phyloP scores from a whole-genome alignment of 805 yeast species.

The Saccharomycopsis oosterbeekiorum region DNA sequence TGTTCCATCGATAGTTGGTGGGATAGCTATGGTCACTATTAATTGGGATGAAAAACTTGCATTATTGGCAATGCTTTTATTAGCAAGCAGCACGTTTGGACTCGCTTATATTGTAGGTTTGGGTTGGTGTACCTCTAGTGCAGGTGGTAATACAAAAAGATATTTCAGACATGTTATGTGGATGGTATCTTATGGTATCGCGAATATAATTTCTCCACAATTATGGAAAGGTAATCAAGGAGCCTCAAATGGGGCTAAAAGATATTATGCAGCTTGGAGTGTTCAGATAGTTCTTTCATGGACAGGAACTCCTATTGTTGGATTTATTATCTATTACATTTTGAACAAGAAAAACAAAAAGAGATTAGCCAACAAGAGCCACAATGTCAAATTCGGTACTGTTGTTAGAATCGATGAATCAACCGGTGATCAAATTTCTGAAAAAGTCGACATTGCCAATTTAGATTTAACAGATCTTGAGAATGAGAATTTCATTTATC shows the following conservation, averaged over 20 bases:
- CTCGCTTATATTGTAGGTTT: conserved; percentile 19
- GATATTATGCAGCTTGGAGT: conserved; percentile 37
- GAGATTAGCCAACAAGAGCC: conserved; percentile 22
- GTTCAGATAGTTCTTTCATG: conserved; percentile 39
- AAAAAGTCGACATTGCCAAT: conserved; percentile 31
- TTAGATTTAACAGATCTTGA: conserved; percentile 47
- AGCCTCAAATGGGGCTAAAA: conserved; percentile 28
- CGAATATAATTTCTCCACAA: conserved; percentile 40
- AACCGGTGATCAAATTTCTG: conserved; percentile 14
- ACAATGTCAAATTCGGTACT: conserved; percentile 8
- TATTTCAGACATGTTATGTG: conserved; percentile 31
- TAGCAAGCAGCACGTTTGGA: conserved; percentile 32
- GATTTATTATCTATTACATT: conserved; percentile 30
- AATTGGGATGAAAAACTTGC: conserved; percentile 32
- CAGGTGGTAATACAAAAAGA: conserved; percentile 37
- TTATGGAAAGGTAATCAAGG: conserved; percentile 29
- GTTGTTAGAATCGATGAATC: conserved; percentile 20
- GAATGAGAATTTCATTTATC: conserved; percentile 42
- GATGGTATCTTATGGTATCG: conserved; percentile 31
- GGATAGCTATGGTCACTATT: conserved; percentile 33
- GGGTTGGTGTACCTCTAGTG: conserved; percentile 25
- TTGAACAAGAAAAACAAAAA: conserved; percentile 30
- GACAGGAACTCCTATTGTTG: conserved; percentile 28
- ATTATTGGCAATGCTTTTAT: conserved; percentile 30
- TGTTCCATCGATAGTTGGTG: conserved; percentile 32